Evolutionary conservation across 2,329 filamentous ascomycete genomes (phyloP).

Genomic region (Microsporum audouinii): DNA sequence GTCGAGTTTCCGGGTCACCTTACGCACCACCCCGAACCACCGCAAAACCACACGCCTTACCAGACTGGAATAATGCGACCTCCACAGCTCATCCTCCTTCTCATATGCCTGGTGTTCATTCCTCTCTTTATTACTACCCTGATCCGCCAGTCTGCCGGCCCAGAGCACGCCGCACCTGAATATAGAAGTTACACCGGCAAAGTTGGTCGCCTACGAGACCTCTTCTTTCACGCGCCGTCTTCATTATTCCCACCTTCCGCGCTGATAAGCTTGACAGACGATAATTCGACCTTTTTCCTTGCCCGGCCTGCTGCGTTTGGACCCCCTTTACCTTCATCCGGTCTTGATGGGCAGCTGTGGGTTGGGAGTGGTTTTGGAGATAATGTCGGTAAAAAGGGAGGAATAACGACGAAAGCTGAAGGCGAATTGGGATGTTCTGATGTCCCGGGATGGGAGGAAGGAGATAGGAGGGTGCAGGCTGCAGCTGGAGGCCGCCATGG

Average conservation of each 20-base stretch:
- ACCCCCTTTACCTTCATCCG: conserved; percentile 59
- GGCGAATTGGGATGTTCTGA: conserved; percentile 93
- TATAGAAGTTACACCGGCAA: conserved; percentile 21
- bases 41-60: neutral
- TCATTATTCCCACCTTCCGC: conserved; percentile 91
- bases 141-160: conserved; percentile 33
- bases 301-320: conserved; percentile 90
- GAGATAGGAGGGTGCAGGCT: neutral
- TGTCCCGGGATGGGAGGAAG: conserved; percentile 71
- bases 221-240: conserved; percentile 64
- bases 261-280: conserved; percentile 89
- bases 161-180: conserved; percentile 24
- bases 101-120: conserved; percentile 38
- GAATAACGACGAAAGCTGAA: conserved; percentile 45
- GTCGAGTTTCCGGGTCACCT: neutral
- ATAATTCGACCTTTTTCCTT: conserved; percentile 95
- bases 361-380: conserved; percentile 86
- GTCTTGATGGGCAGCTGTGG: conserved; percentile 84
- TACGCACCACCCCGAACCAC: neutral
- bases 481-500: neutral
- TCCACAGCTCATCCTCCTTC: conserved; percentile 36
- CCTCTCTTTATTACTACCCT: conserved; percentile 39
- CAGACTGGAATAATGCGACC: conserved; percentile 31
- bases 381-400: conserved; percentile 53
- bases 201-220: conserved; percentile 39